phyloP scores from a whole-genome alignment of 345 rosid species.

The Melaleuca quinquenervia region DNA sequence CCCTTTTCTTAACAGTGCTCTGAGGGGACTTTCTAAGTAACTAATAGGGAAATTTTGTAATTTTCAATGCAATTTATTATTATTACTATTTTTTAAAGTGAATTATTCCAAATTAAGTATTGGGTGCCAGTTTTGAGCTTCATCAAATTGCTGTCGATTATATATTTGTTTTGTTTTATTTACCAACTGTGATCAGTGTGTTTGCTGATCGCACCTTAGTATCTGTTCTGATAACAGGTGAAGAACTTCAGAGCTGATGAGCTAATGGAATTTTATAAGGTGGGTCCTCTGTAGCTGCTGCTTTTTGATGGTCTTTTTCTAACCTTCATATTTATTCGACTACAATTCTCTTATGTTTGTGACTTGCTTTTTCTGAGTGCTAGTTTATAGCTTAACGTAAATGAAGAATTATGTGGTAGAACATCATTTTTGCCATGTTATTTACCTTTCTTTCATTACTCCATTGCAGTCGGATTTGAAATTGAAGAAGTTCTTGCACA shows the following conservation, averaged over 20 bases:
- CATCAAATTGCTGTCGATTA: background rate
- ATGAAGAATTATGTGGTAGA: background rate
- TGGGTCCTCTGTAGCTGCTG: conserved; percentile 8
- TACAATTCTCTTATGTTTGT: background rate
- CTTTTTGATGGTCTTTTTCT: background rate
- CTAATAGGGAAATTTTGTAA: background rate
- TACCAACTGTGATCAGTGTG: background rate
- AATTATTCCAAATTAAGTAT: background rate
- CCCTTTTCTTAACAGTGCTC: background rate
- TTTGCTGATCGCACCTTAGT: background rate
- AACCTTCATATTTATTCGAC: background rate
- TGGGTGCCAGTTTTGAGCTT: background rate
- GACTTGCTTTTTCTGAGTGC: background rate
- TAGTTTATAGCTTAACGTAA: background rate
- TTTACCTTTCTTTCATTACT: background rate
- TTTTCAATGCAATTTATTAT: background rate
- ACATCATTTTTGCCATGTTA: background rate
- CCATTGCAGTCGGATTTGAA: conserved; percentile 68
- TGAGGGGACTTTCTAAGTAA: background rate
- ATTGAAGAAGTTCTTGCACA: conserved; percentile 84
- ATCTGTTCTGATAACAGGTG: conserved; percentile 18
- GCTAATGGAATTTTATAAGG: conserved; percentile 73
- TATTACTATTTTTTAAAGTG: background rate
- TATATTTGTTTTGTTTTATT: background rate
- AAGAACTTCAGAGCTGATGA: conserved; percentile 66